Evolutionary conservation across 179 eudicot species (phyloP), one percentile per base, ranked within the genome.

Genomic region (Carnegiea gigantea): DNA sequence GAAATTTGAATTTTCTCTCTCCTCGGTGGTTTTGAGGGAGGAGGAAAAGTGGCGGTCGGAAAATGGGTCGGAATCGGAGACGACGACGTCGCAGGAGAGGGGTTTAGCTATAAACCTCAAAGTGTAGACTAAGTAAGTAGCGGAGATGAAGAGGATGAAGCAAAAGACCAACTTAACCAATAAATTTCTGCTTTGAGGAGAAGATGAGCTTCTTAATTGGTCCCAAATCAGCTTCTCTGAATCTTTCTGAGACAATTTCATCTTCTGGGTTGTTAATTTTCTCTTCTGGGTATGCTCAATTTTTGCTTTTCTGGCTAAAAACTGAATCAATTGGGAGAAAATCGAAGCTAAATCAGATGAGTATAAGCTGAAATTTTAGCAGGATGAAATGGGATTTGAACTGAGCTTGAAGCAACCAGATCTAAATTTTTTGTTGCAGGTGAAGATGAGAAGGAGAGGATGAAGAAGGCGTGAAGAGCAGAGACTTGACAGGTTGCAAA

Each of bases 91-190:
- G 62, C 83, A 77, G 21, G 78, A 67, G 76, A 48, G 65, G 0
- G 87, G 89, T 54, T 77, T 48, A 7, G 87, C 77, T 65, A 92
- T 77, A 80, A 95, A 92, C 75, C 88, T 90, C 30, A 95, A 80
- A 7, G 95, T 91, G 87, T 95, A 95, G 73, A 94, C 76, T 0
- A 90, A 81, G 75, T 93, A 95, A 12, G 95, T 89, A n/a, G 89
- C 92, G 49, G 93, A 89, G 76, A 94, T 89, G 77, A 90, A 91
- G 46, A 94, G 79, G 80, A 90, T 86, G 28, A 95, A 84, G 88
- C 85, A 92, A 2, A 90, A 79, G 88, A 94, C 86, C 33, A 92
- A 86, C 80, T 84, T 90, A 3, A 90, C 87, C 54, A 88, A 82
- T 0, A 83, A 8, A 30, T 82, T 62, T 26, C 84, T 80, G 7